Conservation (phyloP, 108 stramenopile species). For the Poteriospumella lacustris region DNA sequence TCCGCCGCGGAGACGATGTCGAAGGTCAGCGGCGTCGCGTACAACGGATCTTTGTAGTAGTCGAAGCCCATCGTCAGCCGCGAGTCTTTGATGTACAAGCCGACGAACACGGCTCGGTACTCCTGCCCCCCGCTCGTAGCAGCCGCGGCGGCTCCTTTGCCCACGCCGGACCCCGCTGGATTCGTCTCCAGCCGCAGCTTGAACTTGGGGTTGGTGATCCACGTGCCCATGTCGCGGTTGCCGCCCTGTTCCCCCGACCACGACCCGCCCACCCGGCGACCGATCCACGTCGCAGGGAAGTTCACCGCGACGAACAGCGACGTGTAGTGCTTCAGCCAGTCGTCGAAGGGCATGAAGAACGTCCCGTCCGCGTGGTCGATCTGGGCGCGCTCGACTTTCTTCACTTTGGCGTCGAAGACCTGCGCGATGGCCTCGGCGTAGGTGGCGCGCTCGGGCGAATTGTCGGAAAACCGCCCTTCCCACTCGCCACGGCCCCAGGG, state of each 20-base stretch:
- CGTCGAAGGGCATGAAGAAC: conserved; percentile 1
- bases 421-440: not conserved
- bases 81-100: conserved; percentile 25
- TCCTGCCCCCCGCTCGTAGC: not conserved
- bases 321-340: conserved; percentile 13
- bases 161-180: too few species aligned
- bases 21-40: conserved; percentile 28
- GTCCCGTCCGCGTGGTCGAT: not conserved
- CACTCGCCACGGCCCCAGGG: conserved; percentile 27
- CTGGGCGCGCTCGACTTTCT: not conserved
- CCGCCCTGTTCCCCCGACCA: conserved; percentile 23
- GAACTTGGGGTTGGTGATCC: conserved; percentile 25
- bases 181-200: not conserved
- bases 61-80: conserved; percentile 30
- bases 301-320: conserved; percentile 22
- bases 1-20: conserved; percentile 20
- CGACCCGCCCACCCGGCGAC: not conserved
- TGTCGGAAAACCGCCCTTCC: not conserved
- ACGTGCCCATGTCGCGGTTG: conserved; percentile 17
- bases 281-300: conserved; percentile 5
- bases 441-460: not conserved
- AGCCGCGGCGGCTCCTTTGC: too few species aligned
- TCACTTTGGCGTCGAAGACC: not conserved
- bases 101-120: conserved; percentile 4
- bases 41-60: conserved; percentile 31